Percentiles rank a stretch among this genome's conserved stretches.
phyloP scores from a whole-genome alignment of 257 asterid genomes.

The Cordia subcordata region DNA sequence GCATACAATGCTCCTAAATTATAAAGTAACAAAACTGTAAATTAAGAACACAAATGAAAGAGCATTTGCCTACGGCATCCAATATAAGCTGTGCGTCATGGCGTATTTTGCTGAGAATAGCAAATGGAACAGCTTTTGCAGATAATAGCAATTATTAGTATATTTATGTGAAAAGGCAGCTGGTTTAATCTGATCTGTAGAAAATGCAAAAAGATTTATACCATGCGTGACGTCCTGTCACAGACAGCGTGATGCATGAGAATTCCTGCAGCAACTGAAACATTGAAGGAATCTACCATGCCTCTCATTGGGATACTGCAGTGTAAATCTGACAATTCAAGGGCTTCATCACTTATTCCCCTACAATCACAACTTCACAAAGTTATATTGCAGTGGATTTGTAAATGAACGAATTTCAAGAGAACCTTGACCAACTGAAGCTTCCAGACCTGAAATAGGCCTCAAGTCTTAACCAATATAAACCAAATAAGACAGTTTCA shows the following conservation, averaged over 20 bases:
- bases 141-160: too few species aligned
- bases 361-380: slow-evolving; percentile 37
- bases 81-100: too few species aligned
- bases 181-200: background rate
- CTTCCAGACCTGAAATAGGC: background rate
- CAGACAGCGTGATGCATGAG: slow-evolving; percentile 92
- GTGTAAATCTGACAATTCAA: slow-evolving; percentile 68
- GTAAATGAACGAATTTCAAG: background rate
- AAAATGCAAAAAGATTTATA: slow-evolving; percentile 17
- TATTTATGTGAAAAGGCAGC: too few species aligned
- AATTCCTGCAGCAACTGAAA: slow-evolving; percentile 96
- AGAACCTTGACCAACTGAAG: too few species aligned
- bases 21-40: too few species aligned
- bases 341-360: slow-evolving; percentile 86
- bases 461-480: too few species aligned
- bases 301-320: slow-evolving; percentile 97
- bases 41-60: too few species aligned
- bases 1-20: too few species aligned
- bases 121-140: background rate
- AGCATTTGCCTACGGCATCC: too few species aligned
- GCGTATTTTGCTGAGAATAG: background rate
- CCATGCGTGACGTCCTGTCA: slow-evolving; percentile 73
- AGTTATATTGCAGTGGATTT: slow-evolving; percentile 1
- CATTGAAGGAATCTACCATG: slow-evolving; percentile 96
- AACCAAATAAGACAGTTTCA: too few species aligned